Evolutionary conservation across 371 early-diverging fungal genomes (phyloP), one percentile per base, ranked within the genome.

Genomic region (Synchytrium microbalum): DNA sequence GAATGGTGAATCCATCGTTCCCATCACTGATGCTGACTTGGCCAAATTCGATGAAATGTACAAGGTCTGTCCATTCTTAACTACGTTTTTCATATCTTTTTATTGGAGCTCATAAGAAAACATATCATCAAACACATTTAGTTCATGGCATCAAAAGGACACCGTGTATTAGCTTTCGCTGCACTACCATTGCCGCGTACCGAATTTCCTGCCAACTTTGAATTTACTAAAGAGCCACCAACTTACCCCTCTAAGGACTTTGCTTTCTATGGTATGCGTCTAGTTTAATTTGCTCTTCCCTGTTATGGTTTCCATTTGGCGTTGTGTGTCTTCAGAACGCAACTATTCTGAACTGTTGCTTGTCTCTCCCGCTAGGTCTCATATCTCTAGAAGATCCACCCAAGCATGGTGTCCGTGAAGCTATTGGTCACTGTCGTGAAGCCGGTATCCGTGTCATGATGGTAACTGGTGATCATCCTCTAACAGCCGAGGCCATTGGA

Each of bases 391-490:
- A 92, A 69, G 98, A 95, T 75, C 96, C 96, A 56, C 96, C 96
- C 67, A 94, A 95, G 75, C 92, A 92, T 67, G 96, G 95, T 61
- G 95, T 96, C 23, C 91, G 93, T 74, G 93, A 94, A 70, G 95
- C 95, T n/a, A 86, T 96, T 68, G 94, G 92, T 53, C 80, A 86
- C 54, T 92, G 94, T 69, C 87, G 93, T 62, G 76, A 78, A 30
- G 98, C 97, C 3, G 96, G 95, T 67, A 88, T 97, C 71, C 86
- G 88, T 69, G 92, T 96, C 46, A 86, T 94, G 82, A 96, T 95
- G 94, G 96, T 93, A 10, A 96, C 96, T 13, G 97, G 95, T 67
- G 96, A 96, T 73, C 93, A 93, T 67, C 91, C 92, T 28, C 79
- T 95, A 65, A 94, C 95, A 0, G 78, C 78, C 25, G 78, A 80